Base-by-base conservation (phyloP, 2,329 filamentous ascomycete species). In the Colletotrichum lini region DNA sequence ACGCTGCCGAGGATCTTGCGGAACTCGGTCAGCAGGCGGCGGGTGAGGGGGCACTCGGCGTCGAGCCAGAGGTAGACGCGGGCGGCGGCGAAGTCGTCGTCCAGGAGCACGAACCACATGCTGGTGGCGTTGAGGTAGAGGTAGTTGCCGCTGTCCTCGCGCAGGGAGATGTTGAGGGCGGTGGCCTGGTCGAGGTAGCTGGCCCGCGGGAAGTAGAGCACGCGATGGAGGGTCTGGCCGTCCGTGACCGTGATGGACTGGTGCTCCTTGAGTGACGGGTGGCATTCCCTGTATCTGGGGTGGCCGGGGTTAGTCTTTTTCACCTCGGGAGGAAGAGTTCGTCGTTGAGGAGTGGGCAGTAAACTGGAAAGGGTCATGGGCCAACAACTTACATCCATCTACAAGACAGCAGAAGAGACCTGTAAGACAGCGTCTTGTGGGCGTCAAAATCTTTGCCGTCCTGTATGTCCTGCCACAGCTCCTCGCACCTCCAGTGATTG, bases 401-500 rank as follows among this genome's bases (percentile, higher is more conserved):
- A 50, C 72, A 73, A 15, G 72, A 67, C n/a, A 73, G 54, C 5
- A 73, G 67, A 6, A 73, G 54, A 18, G 62, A 44, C 52, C 70
- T 59, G 58, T 66, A 73, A 8, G 57, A 59, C 15, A 63, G 65
- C 12, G 40, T 59, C 40, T 30, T 56, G 30, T 72, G 57, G 2
- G 23, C 40, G 10, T 60, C 70, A 2, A 64, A 12, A 50, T 58
- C 38, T 8, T n/a, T 26, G 5, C 61, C 54, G 30, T 66, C 62
- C 23, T 52, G 45, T 0, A 73, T 57, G 15, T 72, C 67, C 30
- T 74, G 60, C 63, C 69, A 72, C 4, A 72, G 16, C 38, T 54
- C n/a, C 10, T 73, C 66, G 49, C 73, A 74, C 9, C 57, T 65
- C 73, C 73, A 74, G 63, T 74, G 73, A n/a, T 74, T 74, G 44